A percentile compares a stretch with the other conserved stretches of the same genome.
Evolutionary conservation across 306 rosid genomes (phyloP).

Genomic region (Prosopis cineraria): DNA sequence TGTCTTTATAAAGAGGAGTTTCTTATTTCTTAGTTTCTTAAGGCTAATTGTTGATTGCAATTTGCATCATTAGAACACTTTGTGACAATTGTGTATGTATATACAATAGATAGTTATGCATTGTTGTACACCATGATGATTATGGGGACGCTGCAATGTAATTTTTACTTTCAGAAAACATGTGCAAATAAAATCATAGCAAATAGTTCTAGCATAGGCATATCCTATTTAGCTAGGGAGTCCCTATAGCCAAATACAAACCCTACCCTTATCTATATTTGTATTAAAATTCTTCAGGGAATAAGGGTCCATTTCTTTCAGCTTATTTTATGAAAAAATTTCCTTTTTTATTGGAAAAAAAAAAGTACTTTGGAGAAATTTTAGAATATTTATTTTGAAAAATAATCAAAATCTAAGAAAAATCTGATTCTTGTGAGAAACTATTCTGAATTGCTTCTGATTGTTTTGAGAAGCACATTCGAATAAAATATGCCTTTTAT

Average conservation of each 20-base stretch:
- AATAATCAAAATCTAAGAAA: too few species aligned
- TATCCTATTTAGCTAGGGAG: background rate
- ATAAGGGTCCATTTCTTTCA: background rate
- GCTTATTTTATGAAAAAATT: background rate
- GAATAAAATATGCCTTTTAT: background rate
- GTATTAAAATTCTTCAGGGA: background rate
- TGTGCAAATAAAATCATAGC: background rate
- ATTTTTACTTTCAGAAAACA: background rate
- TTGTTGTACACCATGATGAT: background rate
- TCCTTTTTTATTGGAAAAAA: too few species aligned
- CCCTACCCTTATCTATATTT: background rate
- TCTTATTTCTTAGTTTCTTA: background rate
- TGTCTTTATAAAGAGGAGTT: background rate
- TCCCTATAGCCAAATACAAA: background rate
- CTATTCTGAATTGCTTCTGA: background rate
- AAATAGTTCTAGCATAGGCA: background rate
- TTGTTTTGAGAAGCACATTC: background rate
- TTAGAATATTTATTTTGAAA: background rate
- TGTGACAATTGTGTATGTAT: background rate
- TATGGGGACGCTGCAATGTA: background rate
- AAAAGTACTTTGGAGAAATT: background rate
- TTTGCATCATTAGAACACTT: slow-evolving; percentile 6
- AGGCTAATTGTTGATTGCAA: slow-evolving; percentile 9
- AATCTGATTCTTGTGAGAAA: background rate
- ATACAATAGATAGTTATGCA: background rate